These are phyloP conservation scores for Knoxdaviesia proteae DNA, from an alignment of 2,329 filamentous ascomycete genomes.

Conservation along the genomic window DNA sequence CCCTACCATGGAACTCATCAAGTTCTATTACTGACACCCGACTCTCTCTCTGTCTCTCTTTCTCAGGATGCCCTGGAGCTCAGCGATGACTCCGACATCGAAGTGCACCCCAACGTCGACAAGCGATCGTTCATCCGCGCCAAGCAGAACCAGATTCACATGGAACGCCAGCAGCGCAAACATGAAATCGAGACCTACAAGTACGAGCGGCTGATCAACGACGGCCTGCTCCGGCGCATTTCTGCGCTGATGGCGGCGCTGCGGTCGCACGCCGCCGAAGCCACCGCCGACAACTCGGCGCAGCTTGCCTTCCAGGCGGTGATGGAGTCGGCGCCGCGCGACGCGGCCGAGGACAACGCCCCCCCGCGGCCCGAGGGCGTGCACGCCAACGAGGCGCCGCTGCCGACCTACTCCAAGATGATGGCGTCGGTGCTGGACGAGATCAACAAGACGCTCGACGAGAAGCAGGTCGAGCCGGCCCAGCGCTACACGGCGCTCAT, in stretches of 20 bases:
- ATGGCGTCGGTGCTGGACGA: constrained; percentile 91
- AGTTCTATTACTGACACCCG: neutral
- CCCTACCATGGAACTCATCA: neutral
- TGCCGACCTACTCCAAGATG: constrained; percentile 88
- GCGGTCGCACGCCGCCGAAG: constrained; percentile 49
- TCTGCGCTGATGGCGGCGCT: constrained; percentile 56
- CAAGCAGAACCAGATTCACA: constrained; percentile 93
- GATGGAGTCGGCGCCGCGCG: constrained; percentile 52
- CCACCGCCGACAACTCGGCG: constrained; percentile 33
- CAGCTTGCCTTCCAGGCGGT: constrained; percentile 77
- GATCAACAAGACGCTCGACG: constrained; percentile 67
- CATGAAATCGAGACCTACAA: constrained; percentile 78
- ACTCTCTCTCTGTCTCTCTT: neutral
- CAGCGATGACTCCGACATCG: constrained; percentile 92
- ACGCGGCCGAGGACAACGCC: constrained; percentile 54
- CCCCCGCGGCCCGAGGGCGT: constrained; percentile 60
- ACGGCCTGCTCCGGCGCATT: constrained; percentile 72
- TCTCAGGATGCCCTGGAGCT: constrained; percentile 72
- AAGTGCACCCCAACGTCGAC: constrained; percentile 97
- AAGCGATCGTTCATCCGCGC: constrained; percentile 96
- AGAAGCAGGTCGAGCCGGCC: constrained; percentile 42
- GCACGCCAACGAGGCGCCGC: constrained; percentile 49
- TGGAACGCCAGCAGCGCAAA: constrained; percentile 67
- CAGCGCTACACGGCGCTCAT: constrained; percentile 58
- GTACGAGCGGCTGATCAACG: constrained; percentile 85